A percentile compares a stretch with the other conserved stretches of the same genome.
Conservation (phyloP, 2,329 filamentous ascomycete species). For the Claviceps cyperi region DNA sequence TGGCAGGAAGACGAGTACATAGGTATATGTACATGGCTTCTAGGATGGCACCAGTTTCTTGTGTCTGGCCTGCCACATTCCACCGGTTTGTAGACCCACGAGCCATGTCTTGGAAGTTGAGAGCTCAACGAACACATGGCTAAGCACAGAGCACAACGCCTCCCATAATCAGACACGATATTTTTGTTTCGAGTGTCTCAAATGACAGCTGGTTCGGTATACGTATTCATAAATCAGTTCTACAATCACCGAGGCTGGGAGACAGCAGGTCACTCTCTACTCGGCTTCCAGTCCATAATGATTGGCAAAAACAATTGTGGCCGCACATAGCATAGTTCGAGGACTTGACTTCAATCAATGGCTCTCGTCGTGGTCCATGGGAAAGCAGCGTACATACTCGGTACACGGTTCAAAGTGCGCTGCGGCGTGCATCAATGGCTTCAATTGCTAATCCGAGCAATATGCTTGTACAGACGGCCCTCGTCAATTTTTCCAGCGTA, state of each 20-base stretch:
- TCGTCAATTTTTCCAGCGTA: neutral
- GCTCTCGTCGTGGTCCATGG: too few relatives aligned
- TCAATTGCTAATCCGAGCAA: neutral
- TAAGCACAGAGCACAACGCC: slow-evolving; percentile 15
- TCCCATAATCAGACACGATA: slow-evolving; percentile 5
- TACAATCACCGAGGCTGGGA: neutral
- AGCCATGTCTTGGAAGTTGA: slow-evolving; percentile 13
- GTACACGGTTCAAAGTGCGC: too few relatives aligned
- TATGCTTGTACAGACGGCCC: neutral
- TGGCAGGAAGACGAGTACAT: neutral
- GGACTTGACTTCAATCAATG: too few relatives aligned
- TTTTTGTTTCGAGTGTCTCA: slow-evolving; percentile 10
- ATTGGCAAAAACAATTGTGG: too few relatives aligned
- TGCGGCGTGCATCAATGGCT: too few relatives aligned
- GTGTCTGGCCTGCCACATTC: neutral
- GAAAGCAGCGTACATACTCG: too few relatives aligned
- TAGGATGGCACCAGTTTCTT: neutral
- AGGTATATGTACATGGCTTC: neutral
- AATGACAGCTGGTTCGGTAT: neutral
- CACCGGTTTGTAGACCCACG: slow-evolving; percentile 10
- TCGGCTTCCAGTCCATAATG: neutral
- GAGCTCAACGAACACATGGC: slow-evolving; percentile 20
- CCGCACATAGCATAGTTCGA: too few relatives aligned
- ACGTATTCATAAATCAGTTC: neutral
- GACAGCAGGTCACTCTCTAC: too few relatives aligned